These are phyloP conservation scores for Echinosophora koreensis DNA, from an alignment of 306 rosid genomes.

Conservation along the genomic window DNA sequence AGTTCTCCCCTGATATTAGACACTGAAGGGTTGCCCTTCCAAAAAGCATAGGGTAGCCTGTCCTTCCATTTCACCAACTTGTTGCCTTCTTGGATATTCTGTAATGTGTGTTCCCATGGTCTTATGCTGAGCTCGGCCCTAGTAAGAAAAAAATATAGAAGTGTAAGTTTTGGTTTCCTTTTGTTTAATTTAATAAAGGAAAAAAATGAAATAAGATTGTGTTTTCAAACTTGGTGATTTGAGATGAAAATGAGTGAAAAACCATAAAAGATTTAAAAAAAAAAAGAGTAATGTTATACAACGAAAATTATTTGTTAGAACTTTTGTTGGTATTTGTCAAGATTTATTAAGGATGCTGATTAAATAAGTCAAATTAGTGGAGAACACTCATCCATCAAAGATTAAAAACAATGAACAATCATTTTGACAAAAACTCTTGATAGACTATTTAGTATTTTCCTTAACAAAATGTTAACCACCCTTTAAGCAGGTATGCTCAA, in stretches of 20 bases:
- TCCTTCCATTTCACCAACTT: constrained; percentile 52
- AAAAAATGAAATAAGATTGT: neutral
- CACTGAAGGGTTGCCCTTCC: constrained; percentile 60
- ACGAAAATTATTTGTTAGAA: neutral
- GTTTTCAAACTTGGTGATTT: neutral
- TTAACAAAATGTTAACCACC: neutral
- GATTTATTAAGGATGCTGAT: too few relatives aligned
- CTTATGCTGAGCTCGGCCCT: constrained; percentile 59
- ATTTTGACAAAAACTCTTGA: neutral
- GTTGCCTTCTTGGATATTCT: constrained; percentile 51
- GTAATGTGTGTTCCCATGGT: constrained; percentile 53
- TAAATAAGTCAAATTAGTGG: too few relatives aligned
- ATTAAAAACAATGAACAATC: neutral
- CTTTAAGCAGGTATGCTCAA: neutral
- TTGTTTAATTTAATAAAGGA: neutral
- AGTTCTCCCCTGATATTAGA: constrained; percentile 40
- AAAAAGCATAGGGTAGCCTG: constrained; percentile 60
- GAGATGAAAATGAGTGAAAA: neutral
- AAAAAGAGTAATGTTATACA: too few relatives aligned
- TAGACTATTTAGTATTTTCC: neutral
- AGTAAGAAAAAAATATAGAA: neutral
- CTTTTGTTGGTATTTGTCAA: too few relatives aligned
- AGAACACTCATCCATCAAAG: neutral
- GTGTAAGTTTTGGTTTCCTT: neutral
- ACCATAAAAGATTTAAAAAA: neutral